A percentile compares a stretch with the other conserved stretches of the same genome.
Evolutionary conservation across 1,139 yeast genomes (phyloP).

Genomic region (Saccharomyces hybrid): DNA sequence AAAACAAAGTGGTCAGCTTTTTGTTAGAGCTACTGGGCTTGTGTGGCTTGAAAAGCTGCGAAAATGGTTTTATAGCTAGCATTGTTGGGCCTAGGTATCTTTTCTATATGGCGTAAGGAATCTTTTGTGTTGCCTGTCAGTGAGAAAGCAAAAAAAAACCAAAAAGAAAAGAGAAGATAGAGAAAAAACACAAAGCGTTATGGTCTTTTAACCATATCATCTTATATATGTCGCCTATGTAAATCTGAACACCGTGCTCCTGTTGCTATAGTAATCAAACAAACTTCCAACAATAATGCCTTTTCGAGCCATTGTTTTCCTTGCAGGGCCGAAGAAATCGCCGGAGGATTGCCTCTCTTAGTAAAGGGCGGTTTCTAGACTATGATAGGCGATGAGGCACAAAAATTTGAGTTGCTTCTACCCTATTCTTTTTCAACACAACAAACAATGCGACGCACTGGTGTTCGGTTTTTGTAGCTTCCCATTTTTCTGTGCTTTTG

Average conservation of each 20-base stretch:
- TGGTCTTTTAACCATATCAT: background rate
- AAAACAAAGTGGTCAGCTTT: background rate
- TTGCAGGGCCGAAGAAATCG: background rate
- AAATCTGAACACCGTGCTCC: background rate
- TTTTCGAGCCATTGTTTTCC: background rate
- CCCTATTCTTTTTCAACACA: background rate
- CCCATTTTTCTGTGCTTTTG: background rate
- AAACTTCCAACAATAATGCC: background rate
- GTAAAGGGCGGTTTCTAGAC: background rate
- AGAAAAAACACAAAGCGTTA: background rate
- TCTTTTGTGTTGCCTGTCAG: too few species aligned
- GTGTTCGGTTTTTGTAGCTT: background rate
- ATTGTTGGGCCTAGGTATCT: background rate
- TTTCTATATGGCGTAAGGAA: background rate
- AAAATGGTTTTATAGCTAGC: background rate
- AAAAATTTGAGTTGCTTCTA: background rate
- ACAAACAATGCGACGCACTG: background rate
- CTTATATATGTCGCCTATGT: background rate
- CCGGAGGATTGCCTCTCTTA: background rate
- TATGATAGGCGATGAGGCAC: background rate
- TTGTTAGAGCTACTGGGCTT: background rate
- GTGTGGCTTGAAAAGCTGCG: background rate
- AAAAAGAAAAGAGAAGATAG: background rate
- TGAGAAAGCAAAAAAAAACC: background rate
- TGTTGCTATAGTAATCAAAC: background rate